Percentiles rank a stretch among this genome's conserved stretches.
These are phyloP conservation scores for Kazachstania sp. DNA, from an alignment of 1,139 yeast genomes.

Conservation along the genomic window DNA sequence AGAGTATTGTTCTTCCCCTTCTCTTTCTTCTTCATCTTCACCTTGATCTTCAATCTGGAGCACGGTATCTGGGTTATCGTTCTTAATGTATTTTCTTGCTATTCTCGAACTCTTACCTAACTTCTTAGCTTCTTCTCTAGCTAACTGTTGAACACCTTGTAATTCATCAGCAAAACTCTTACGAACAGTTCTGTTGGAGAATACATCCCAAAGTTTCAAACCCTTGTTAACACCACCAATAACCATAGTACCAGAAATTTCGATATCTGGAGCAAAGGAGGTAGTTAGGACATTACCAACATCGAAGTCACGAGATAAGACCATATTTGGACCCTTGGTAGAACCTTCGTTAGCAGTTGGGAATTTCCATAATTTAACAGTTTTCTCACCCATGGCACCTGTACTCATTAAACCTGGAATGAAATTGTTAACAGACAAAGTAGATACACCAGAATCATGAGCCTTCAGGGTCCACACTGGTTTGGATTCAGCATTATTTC, in stretches of 20 bases:
- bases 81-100: conserved; percentile 54
- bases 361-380: conserved; percentile 81
- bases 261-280: conserved; percentile 79
- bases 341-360: conserved; percentile 33
- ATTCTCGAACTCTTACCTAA: conserved; percentile 61
- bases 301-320: conserved; percentile 84
- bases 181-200: conserved; percentile 74
- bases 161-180: conserved; percentile 55
- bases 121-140: conserved; percentile 48
- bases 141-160: conserved; percentile 43
- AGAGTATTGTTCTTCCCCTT: conserved; percentile 10
- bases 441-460: conserved; percentile 87
- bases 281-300: conserved; percentile 86
- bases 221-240: conserved; percentile 85
- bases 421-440: conserved; percentile 60
- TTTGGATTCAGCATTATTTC: conserved; percentile 45
- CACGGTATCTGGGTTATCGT: conserved; percentile 44
- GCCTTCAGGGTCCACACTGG: conserved; percentile 96
- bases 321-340: conserved; percentile 69
- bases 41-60: conserved; percentile 55
- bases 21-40: conserved; percentile 44
- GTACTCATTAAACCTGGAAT: conserved; percentile 74
- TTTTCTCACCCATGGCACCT: conserved; percentile 86
- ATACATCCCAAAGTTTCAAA: conserved; percentile 90
- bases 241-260: conserved; percentile 73